Base-by-base conservation (phyloP, 2,329 filamentous ascomycete species). In the Xylariaceae sp. region DNA sequence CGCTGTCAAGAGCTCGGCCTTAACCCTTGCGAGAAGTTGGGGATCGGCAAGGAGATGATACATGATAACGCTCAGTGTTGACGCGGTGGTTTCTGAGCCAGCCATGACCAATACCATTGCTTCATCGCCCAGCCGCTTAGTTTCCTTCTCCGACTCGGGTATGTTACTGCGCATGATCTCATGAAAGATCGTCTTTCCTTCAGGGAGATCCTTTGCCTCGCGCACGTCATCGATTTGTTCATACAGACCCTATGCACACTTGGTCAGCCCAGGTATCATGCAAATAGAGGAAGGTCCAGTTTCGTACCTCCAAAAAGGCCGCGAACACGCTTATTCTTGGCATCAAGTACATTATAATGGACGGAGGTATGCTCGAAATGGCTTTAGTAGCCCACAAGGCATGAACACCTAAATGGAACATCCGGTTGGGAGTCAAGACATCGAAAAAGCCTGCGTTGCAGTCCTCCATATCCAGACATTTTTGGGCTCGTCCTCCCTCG, bases 391-490 rank as follows among this genome's bases (percentile, higher is more conserved):
- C 17, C 54, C 53, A 61, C 32, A 45, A 45, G 2, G 56, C 23
- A 16, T 64, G 54, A 4, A 49, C 53, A 7, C 48, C 49, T 6
- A 62, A 3, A 40, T 63, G 56, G 11, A 36, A 40, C 12, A 57
- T 21, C 1, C 42, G 12, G 11, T 49, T 34, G 1, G 56, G 53
- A 8, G 25, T 42, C 6, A 59, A 41, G 8, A 55, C 25, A 14
- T 57, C 53, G 38, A 63, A 61, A 44, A 64, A 64, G 1, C 42
- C 46, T 1, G 52, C 51, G 21, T 62, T 61, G 39, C 52, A 62
- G 37, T 65, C 55, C 14, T 59, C 54, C 55, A 58, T 60, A 17
- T 62, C 51, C 1, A 64, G 59, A 38, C 53, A 63, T 33, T 51
- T 60, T 11, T 47, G 42, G 11, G 12, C 16, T 16, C 27, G 27